Evolutionary conservation across 352 stramenopile genomes (phyloP).

Genomic region (Globisporangium uncinulatum): DNA sequence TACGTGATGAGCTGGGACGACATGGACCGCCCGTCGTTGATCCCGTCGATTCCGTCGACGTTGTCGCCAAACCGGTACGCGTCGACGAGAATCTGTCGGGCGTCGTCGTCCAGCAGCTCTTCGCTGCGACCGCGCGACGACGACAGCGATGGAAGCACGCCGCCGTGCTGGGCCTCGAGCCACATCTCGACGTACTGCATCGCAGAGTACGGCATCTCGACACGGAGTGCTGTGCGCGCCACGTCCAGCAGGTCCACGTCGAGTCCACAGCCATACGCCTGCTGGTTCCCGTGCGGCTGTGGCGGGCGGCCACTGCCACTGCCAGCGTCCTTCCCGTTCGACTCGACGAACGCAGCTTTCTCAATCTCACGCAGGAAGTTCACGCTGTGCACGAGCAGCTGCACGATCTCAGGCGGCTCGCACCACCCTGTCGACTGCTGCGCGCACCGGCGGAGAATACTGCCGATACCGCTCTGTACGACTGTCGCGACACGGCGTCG

Average conservation of each 20-base stretch:
- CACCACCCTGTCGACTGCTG: background rate
- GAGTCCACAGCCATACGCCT: slow-evolving; percentile 52
- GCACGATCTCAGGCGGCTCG: slow-evolving; percentile 40
- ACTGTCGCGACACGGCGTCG: slow-evolving; percentile 14
- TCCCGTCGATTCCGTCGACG: slow-evolving; percentile 68
- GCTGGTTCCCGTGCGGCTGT: slow-evolving; percentile 17
- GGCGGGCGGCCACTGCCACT: slow-evolving; percentile 4
- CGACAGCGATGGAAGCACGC: slow-evolving; percentile 35
- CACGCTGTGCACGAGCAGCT: slow-evolving; percentile 72
- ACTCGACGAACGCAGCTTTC: slow-evolving; percentile 66
- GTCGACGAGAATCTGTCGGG: slow-evolving; percentile 54
- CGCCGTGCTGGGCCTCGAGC: slow-evolving; percentile 56
- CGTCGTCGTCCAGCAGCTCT: slow-evolving; percentile 23
- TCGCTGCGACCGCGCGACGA: slow-evolving; percentile 11
- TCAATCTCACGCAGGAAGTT: slow-evolving; percentile 79
- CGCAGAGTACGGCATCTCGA: slow-evolving; percentile 85
- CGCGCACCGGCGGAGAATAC: slow-evolving; percentile 23
- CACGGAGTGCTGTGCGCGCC: slow-evolving; percentile 49
- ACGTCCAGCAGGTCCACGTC: slow-evolving; percentile 62
- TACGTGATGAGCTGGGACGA: slow-evolving; percentile 68
- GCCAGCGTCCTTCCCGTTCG: slow-evolving; percentile 29
- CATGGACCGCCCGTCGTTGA: slow-evolving; percentile 71
- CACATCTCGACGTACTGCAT: slow-evolving; percentile 90
- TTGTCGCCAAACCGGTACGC: slow-evolving; percentile 62
- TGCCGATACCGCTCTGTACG: slow-evolving; percentile 36